Conservation (phyloP, 768 basidiomycete genomes). For the Podaxis mareebaensis region DNA sequence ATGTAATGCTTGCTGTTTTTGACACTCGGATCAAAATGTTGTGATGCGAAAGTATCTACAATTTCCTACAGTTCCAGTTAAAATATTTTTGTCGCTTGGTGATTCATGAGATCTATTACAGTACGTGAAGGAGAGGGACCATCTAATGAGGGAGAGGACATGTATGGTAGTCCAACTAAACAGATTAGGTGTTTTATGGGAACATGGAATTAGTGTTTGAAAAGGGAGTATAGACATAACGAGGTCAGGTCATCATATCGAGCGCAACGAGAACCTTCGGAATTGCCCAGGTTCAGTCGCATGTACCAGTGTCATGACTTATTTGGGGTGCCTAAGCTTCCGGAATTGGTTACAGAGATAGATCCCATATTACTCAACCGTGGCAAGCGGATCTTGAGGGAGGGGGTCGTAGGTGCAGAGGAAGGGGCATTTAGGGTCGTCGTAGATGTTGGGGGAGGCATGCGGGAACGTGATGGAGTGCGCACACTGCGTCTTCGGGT, state of each 20-base stretch:
- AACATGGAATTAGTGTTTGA: constrained; percentile 10
- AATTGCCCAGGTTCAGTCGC: background rate
- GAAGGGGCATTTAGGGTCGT: constrained; percentile 23
- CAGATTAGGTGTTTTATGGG: constrained; percentile 15
- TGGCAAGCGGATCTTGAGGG: constrained; percentile 57
- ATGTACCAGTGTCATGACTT: constrained; percentile 21
- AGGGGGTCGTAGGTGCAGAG: constrained; percentile 36
- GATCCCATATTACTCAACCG: constrained; percentile 36
- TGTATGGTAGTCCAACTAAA: constrained; percentile 14
- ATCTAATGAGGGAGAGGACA: constrained; percentile 11
- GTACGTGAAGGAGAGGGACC: background rate
- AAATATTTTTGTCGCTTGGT: background rate
- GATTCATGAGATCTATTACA: constrained; percentile 6
- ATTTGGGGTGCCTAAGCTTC: constrained; percentile 27
- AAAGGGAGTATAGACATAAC: constrained; percentile 6
- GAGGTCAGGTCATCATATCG: background rate
- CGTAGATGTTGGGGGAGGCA: constrained; percentile 20
- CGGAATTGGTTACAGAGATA: constrained; percentile 22
- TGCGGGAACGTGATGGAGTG: constrained; percentile 31
- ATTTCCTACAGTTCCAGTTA: background rate
- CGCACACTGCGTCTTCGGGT: constrained; percentile 27
- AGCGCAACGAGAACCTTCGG: background rate
- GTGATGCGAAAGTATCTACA: background rate
- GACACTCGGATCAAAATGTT: background rate
- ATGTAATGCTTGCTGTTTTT: background rate